Percentiles rank a stretch among this genome's conserved stretches.
phyloP scores from a whole-genome alignment of 2,329 filamentous ascomycete genomes.

The Cytospora piceae region DNA sequence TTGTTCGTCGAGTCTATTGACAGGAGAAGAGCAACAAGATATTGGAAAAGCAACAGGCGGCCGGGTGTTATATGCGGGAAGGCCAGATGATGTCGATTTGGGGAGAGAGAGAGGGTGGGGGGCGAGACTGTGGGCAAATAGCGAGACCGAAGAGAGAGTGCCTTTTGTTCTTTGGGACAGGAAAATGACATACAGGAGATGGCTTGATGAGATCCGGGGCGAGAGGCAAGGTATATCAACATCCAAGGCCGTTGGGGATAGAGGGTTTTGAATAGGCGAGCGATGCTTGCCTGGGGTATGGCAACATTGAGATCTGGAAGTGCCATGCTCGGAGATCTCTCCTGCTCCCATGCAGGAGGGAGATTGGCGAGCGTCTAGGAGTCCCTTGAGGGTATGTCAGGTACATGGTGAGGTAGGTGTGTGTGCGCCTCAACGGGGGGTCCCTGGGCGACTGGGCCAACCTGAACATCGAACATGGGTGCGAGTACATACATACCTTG shows the following conservation, averaged over 20 bases:
- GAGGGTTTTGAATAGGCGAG: slow-evolving; percentile 16
- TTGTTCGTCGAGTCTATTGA: background rate
- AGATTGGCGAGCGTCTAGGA: slow-evolving; percentile 25
- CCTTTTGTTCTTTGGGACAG: slow-evolving; percentile 8
- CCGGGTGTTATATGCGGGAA: background rate
- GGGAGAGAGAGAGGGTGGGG: background rate
- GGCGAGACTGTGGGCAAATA: background rate
- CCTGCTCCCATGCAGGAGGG: slow-evolving; percentile 11
- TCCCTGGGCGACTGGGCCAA: background rate
- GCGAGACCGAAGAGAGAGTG: slow-evolving; percentile 8
- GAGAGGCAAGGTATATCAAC: slow-evolving; percentile 26
- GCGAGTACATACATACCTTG: slow-evolving; percentile 12
- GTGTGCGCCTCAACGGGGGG: slow-evolving; percentile 13
- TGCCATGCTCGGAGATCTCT: slow-evolving; percentile 24
- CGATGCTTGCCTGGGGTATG: slow-evolving; percentile 22
- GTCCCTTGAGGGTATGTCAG: slow-evolving; percentile 12
- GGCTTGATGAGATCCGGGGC: slow-evolving; percentile 27
- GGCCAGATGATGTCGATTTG: slow-evolving; percentile 1
- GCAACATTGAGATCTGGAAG: slow-evolving; percentile 26
- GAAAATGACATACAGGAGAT: slow-evolving; percentile 19
- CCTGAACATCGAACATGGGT: slow-evolving; percentile 11
- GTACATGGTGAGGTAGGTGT: slow-evolving; percentile 17
- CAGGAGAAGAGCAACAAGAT: slow-evolving; percentile 1
- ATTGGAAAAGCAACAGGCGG: background rate
- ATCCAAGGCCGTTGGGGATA: slow-evolving; percentile 17